Evolutionary conservation across 768 basidiomycete species (phyloP), one percentile per base, ranked within the genome.

Genomic region (Lactarius trivialis): DNA sequence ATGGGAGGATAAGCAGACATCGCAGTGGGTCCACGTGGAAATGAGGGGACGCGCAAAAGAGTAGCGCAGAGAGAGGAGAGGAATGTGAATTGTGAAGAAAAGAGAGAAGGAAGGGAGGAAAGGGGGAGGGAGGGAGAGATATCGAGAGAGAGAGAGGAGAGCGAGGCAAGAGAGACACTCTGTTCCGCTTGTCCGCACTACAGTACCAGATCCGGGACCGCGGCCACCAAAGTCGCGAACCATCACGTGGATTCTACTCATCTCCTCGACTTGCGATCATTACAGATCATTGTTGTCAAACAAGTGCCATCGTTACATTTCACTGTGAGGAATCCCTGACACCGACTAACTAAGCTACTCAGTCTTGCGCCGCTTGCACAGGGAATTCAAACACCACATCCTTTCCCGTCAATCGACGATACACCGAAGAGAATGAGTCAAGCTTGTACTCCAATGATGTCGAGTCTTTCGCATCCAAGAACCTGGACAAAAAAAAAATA

Each of bases 361-460:
- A 89, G 75, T 88, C 85, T 73, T 86, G 85, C 69, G 79, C 78
- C 0, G 54, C 45, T 68, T 82, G 84, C 65, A 85, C 85, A 49
- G 91, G 91, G 81, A 93, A 93, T 81, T 93, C 91, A 73, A 93
- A 93, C 58, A 89, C 86, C 61, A 97, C 95, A 67, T 98, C 95
- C 82, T 97, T 98, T 74, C 95, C 95, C 67, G 94, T 96, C 74
- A 97, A 79, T 66, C 89, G 85, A 72, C 89, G 90, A 84, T 97
- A 98, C 67, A 98, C 92, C 45, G 93, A 94, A 54, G 95, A 90
- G 82, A 98, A 99, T 67, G 95, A 96, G 80, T 99, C 97, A 70
- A 98, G 84, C 85, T 99, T 99, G 89, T 99, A 98, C 82, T 98
- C 97, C 74, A 98, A 83, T 71, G 93, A 91, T 75, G 94, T 98